phyloP scores from a whole-genome alignment of 1,139 yeast genomes.

The Chernovozyma sophiae-reginae region DNA sequence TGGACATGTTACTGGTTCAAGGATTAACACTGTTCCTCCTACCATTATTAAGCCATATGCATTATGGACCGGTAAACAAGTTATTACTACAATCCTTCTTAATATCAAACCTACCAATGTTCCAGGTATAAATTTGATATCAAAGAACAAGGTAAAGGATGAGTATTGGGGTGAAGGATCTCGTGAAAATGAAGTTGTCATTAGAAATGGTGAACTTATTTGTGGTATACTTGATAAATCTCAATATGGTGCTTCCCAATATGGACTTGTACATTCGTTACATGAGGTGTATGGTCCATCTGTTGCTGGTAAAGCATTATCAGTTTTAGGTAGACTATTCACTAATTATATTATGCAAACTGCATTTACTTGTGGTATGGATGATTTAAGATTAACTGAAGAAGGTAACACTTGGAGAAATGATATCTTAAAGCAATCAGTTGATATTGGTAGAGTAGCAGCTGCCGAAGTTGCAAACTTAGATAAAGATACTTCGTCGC shows the following conservation, averaged over 20 bases:
- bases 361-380: slow-evolving; percentile 99
- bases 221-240: slow-evolving; percentile 96
- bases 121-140: slow-evolving; percentile 83
- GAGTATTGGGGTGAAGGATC: slow-evolving; percentile 93
- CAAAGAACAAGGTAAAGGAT: slow-evolving; percentile 86
- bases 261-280: slow-evolving; percentile 93
- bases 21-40: slow-evolving; percentile 83
- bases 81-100: slow-evolving; percentile 81
- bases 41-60: slow-evolving; percentile 82
- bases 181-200: slow-evolving; percentile 78
- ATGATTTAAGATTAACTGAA: slow-evolving; percentile 85
- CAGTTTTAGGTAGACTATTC: slow-evolving; percentile 89
- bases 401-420: slow-evolving; percentile 91
- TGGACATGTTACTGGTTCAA: slow-evolving; percentile 80
- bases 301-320: slow-evolving; percentile 83
- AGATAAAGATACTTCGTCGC: slow-evolving; percentile 48
- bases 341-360: slow-evolving; percentile 90
- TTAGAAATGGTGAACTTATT: slow-evolving; percentile 80
- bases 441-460: slow-evolving; percentile 82
- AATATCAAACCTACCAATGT: slow-evolving; percentile 83
- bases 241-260: slow-evolving; percentile 97
- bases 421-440: slow-evolving; percentile 72
- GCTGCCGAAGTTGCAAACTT: slow-evolving; percentile 93
- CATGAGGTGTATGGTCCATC: slow-evolving; percentile 94
- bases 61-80: slow-evolving; percentile 98